Base-by-base conservation (phyloP, 1,284 basidiomycete species). In the Fistulinella cinereoalba region DNA sequence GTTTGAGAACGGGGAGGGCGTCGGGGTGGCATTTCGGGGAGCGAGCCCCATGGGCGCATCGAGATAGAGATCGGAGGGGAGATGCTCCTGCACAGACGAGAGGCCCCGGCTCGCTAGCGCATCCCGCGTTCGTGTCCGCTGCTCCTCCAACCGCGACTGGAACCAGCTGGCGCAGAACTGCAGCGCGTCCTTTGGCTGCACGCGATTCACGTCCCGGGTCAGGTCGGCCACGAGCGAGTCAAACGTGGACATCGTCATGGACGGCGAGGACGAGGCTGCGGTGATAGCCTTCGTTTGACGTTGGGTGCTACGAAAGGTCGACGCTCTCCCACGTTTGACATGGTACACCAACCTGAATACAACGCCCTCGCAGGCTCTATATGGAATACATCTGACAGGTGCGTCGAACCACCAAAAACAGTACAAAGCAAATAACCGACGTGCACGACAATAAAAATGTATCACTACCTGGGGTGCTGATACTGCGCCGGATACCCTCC, bases 81-180 rank as follows among this genome's bases (percentile, higher is more conserved):
- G 64, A 24, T 76, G 67, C 4, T 76, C 76, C 37, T 71, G 65
- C 43, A 72, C 66, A 38, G 75, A 65, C 12, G 79, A 69, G 54
- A 73, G 66, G 27, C 75, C 67, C 44, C 77, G 74, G 47, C 74
- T 75, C 6, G 75, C 64, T 16, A 88, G 73, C 60, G 79, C 67
- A 71, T 90, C 82, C 51, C 86, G 79, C 41, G 80, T 79, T 54
- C 84, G 77, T 41, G 80, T 75, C 49, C 88, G 77, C 63, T 95
- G 87, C 63, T 94, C 83, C 64, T 93, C 87, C 48, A 95, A 74
- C 49, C 90, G 81, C 49, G 77, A 75, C 63, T 95, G 89, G 73
- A 97, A 97, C 95, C 95, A 98, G 64, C 86, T 93, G 43, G 94
- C 86, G 62, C 92, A 96, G 73, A 92, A 97, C 69, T 97, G 95